Evolutionary conservation across 768 basidiomycete species (phyloP), one percentile per base, ranked within the genome.

Genomic region (Phylloporus rhodoxanthus): DNA sequence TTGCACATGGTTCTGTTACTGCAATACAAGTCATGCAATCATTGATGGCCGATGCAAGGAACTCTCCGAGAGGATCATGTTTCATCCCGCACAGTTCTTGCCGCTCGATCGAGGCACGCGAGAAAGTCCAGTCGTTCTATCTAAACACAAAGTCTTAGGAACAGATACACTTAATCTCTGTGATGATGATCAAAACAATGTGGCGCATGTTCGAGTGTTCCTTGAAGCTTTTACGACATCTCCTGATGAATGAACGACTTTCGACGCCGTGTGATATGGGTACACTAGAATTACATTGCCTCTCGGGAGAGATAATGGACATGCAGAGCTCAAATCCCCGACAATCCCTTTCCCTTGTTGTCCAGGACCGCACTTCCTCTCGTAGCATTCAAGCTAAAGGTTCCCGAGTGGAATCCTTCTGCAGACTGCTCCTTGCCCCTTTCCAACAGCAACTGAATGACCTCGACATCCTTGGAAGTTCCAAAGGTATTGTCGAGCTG

Each of bases 401-500:
- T 33, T 14, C 46, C 49, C 17, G 67, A 56, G 34, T 63, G 55
- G 47, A 81, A 67, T 19, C 69, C 73, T 17, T 85, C 83, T 10
- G 71, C 69, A 4, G 71, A 48, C 58, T 87, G 80, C 45, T 76
- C 72, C 48, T 68, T 77, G 38, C 91, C 91, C 50, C 80, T 78
- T 64, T 79, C 57, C 50, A 93, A 73, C 51, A 92, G 73, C 19
- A 64, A 63, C 41, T 68, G 61, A 36, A 87, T 68, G 8, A 86
- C 83, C 2, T 87, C 87, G 17, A 72, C 63, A 36, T 90, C 82
- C 42, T 81, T 83, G 57, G 72, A 65, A 3, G 84, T 78, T 15
- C 74, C 81, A 56, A 94, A 93, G 30, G 71, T 71, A 48, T 68
- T 84, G 37, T 91, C 87, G 48, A 94, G 80, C 59, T 90, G 83